Conservation (phyloP, 768 basidiomycete species). For the Tulasnella sp. region DNA sequence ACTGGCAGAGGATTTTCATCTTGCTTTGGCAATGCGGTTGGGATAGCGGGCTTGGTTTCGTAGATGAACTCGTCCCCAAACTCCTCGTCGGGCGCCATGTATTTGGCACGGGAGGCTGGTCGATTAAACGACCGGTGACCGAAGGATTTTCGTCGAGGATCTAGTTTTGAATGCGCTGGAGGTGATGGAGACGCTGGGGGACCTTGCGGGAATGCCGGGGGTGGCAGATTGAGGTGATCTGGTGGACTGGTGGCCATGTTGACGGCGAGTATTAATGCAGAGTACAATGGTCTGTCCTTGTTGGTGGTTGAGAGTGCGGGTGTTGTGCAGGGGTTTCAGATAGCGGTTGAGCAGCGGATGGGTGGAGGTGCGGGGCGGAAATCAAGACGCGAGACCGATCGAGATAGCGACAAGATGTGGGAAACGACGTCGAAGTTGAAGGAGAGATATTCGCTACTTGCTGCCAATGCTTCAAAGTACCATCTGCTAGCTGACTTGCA, state of each 20-base stretch:
- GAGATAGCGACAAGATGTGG: background rate
- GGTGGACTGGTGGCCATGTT: constrained; percentile 5
- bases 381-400: background rate
- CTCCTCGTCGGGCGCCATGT: background rate
- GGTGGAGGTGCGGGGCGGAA: background rate
- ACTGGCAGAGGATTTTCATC: constrained; percentile 70
- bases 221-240: constrained; percentile 8
- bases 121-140: constrained; percentile 5
- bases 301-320: background rate
- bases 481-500: background rate
- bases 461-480: background rate
- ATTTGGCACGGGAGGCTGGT: background rate
- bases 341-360: background rate
- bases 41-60: constrained; percentile 44
- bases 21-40: constrained; percentile 51
- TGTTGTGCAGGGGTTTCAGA: background rate
- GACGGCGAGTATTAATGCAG: background rate
- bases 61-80: constrained; percentile 18
- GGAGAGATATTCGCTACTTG: background rate
- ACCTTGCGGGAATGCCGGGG: constrained; percentile 15
- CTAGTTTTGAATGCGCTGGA: background rate
- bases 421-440: background rate
- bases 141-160: constrained; percentile 15
- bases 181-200: background rate
- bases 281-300: background rate